Conservation (phyloP, 257 asterid genomes). For the Salvia rosmarinus region DNA sequence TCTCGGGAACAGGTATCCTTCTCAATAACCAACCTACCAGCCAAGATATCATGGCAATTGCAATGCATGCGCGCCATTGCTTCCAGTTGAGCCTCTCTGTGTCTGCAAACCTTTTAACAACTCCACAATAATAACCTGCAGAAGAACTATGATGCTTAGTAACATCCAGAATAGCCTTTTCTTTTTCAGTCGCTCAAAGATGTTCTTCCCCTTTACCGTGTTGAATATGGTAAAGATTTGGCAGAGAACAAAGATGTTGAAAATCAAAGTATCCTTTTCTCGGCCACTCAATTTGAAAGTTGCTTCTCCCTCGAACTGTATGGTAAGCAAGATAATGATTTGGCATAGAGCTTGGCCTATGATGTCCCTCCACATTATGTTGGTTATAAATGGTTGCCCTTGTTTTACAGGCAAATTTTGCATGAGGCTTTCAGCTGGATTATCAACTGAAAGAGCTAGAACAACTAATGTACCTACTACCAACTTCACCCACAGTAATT, state of each 20-base stretch:
- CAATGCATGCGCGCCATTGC: conserved; percentile 30
- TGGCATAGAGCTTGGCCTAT: conserved; percentile 31
- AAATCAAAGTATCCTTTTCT: conserved; percentile 25
- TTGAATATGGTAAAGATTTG: conserved; percentile 24
- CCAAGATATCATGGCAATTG: conserved; percentile 22
- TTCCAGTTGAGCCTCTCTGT: conserved; percentile 26
- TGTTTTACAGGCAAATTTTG: conserved; percentile 12
- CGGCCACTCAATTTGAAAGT: conserved; percentile 6
- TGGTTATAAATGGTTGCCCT: conserved; percentile 24
- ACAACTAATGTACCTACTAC: conserved; percentile 19
- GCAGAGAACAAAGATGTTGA: conserved; percentile 30
- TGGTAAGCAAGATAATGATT: conserved; percentile 20
- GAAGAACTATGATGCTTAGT: conserved; percentile 9
- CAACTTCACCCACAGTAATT: conserved; percentile 31
- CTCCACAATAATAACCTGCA: conserved; percentile 26
- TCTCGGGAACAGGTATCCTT: conserved; percentile 12
- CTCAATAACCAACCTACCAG: conserved; percentile 24
- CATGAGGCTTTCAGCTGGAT: conserved; percentile 29
- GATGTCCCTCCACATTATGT: conserved; percentile 29
- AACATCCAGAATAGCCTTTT: conserved; percentile 28
- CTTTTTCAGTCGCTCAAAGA: conserved; percentile 22
- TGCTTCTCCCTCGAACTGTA: conserved; percentile 30
- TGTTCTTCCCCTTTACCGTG: conserved; percentile 8
- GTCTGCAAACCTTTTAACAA: conserved; percentile 17
- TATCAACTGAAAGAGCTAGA: conserved; percentile 25